Percentiles rank a stretch among this genome's conserved stretches.
These are phyloP conservation scores for Penicillium fimorum DNA, from an alignment of 495 filamentous ascomycete genomes.

Conservation along the genomic window DNA sequence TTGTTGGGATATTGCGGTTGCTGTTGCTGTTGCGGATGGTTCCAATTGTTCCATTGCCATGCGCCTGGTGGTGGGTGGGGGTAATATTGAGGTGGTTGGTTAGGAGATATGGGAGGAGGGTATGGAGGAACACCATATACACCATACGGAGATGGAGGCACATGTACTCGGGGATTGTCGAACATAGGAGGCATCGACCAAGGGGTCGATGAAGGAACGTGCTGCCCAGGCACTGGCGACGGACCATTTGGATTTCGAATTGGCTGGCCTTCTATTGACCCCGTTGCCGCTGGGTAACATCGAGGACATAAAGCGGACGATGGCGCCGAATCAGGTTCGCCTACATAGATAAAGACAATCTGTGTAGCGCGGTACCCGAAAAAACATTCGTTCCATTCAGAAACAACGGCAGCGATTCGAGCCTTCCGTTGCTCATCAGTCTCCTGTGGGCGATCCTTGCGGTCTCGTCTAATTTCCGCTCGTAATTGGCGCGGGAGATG, in stretches of 20 bases:
- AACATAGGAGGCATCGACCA: conserved; percentile 21
- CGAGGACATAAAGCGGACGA: conserved; percentile 42
- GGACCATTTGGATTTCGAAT: conserved; percentile 10
- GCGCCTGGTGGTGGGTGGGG: conserved; percentile 25
- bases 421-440: conserved; percentile 41
- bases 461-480: conserved; percentile 43
- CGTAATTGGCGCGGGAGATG: conserved; percentile 42
- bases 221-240: conserved; percentile 21
- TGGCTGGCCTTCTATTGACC: conserved; percentile 13
- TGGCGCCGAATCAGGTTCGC: conserved; percentile 39
- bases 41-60: conserved; percentile 37
- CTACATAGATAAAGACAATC: conserved; percentile 41
- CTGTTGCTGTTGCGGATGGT: conserved; percentile 28
- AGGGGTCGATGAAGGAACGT: conserved; percentile 16
- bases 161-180: conserved; percentile 10
- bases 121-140: conserved; percentile 21
- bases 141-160: conserved; percentile 16
- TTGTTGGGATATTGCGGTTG: conserved; percentile 29
- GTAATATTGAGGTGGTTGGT: conserved; percentile 30
- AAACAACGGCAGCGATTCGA: conserved; percentile 44
- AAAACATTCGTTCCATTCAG: conserved; percentile 55
- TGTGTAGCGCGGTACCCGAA: conserved; percentile 44
- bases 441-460: conserved; percentile 45
- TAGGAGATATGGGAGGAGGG: conserved; percentile 16
- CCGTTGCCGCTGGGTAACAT: conserved; percentile 46